Percentiles rank a stretch among this genome's conserved stretches.
These are phyloP conservation scores for Apiospora marii DNA, from an alignment of 2,329 filamentous ascomycete species.

Conservation along the genomic window DNA sequence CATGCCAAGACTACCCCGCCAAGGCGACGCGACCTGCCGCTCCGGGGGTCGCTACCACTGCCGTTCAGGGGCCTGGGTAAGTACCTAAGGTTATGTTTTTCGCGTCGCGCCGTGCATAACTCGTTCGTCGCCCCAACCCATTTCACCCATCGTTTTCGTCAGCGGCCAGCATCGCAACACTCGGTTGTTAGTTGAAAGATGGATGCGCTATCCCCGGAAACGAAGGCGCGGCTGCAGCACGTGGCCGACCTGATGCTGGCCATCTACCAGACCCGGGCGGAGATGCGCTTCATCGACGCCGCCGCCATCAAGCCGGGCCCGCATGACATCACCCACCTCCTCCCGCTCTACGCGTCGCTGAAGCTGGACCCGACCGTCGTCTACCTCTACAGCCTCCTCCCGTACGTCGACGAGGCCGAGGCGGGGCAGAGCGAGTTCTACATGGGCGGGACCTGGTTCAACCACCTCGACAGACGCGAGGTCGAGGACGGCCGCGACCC, in stretches of 20 bases:
- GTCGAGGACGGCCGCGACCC: neutral
- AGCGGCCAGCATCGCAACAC: neutral
- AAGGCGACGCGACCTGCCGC: too few species aligned
- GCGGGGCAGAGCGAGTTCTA: neutral
- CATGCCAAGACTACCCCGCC: too few species aligned
- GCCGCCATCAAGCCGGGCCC: neutral
- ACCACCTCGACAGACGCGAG: neutral
- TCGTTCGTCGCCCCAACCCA: too few species aligned
- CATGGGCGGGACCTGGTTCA: neutral
- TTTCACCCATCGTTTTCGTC: too few species aligned
- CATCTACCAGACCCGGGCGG: neutral
- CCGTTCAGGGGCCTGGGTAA: too few species aligned
- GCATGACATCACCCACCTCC: neutral
- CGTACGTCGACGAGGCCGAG: neutral
- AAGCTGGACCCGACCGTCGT: neutral
- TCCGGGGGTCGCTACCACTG: too few species aligned
- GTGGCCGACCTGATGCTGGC: conserved; percentile 3
- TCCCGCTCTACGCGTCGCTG: neutral
- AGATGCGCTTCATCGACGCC: neutral
- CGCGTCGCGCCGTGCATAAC: too few species aligned
- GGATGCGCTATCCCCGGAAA: neutral
- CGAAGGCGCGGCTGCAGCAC: neutral
- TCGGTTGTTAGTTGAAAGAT: neutral
- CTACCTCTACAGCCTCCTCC: neutral
- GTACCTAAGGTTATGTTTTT: too few species aligned